Conservation (phyloP, 768 basidiomycete genomes). For the Russula abietina region DNA sequence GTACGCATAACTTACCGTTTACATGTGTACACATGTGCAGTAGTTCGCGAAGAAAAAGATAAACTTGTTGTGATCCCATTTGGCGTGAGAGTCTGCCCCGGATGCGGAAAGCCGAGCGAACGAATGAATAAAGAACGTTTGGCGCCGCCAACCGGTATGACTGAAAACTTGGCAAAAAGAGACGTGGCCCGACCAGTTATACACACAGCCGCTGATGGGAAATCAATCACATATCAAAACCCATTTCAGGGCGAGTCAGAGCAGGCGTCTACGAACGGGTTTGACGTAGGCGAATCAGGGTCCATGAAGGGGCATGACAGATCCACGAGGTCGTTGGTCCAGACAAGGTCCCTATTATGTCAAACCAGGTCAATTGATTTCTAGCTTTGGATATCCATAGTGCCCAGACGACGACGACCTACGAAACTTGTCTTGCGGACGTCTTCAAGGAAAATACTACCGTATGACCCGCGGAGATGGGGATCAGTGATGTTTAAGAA, state of each 20-base stretch:
- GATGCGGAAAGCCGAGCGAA: background rate
- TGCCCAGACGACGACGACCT: background rate
- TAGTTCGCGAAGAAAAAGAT: background rate
- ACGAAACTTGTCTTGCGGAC: too few species aligned
- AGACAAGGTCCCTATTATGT: background rate
- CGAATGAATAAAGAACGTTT: too few species aligned
- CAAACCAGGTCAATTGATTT: background rate
- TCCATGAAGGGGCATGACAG: background rate
- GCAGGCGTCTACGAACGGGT: background rate
- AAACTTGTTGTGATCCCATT: background rate
- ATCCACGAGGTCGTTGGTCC: background rate
- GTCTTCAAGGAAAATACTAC: background rate
- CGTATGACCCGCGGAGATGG: background rate
- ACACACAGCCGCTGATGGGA: slow-evolving; percentile 9
- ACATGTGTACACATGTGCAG: too few species aligned
- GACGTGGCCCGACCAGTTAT: background rate
- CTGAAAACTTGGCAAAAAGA: background rate
- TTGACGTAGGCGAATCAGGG: background rate
- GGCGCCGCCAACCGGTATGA: too few species aligned
- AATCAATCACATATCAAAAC: slow-evolving; percentile 16
- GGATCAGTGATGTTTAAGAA: background rate
- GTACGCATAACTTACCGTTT: too few species aligned
- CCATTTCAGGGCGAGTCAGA: background rate
- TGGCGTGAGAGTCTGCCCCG: background rate
- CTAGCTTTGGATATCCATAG: background rate